These are phyloP conservation scores for Monosporascus sp. DNA, from an alignment of 2,329 filamentous ascomycete genomes.

Conservation along the genomic window DNA sequence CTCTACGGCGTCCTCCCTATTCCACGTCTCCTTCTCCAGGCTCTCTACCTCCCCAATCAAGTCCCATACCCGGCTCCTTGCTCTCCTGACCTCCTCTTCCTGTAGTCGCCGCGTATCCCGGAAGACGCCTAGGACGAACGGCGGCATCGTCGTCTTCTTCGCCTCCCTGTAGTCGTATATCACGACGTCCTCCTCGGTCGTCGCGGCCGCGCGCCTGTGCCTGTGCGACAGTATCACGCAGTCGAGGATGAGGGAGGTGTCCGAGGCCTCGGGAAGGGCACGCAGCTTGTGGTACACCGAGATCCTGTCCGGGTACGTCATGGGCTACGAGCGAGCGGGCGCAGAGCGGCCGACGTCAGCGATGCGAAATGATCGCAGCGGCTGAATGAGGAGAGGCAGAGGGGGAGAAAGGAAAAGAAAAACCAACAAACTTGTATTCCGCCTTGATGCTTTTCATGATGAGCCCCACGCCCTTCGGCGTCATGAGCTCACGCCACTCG, in stretches of 20 bases:
- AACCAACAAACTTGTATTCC: constrained; percentile 80
- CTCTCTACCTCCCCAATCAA: constrained; percentile 53
- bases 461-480: constrained; percentile 60
- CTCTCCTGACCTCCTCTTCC: constrained; percentile 49
- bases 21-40: constrained; percentile 72
- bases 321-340: constrained; percentile 50
- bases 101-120: constrained; percentile 55
- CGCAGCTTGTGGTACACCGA: constrained; percentile 78
- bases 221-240: constrained; percentile 69
- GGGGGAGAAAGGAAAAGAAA: no score
- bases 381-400: no score
- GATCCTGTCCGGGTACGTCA: constrained; percentile 77
- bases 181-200: constrained; percentile 72
- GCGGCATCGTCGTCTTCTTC: constrained; percentile 51
- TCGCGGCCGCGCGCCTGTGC: constrained; percentile 66
- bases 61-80: constrained; percentile 47
- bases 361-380: no score
- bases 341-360: not conserved
- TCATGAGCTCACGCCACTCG: constrained; percentile 66
- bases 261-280: constrained; percentile 37
- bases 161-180: constrained; percentile 66
- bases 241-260: constrained; percentile 51
- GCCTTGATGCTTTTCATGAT: constrained; percentile 76
- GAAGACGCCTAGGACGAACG: constrained; percentile 59
- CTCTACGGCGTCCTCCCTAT: constrained; percentile 65